A percentile compares a stretch with the other conserved stretches of the same genome.
phyloP scores from a whole-genome alignment of 108 stramenopile genomes.

The Aurantiochytrium sp. region DNA sequence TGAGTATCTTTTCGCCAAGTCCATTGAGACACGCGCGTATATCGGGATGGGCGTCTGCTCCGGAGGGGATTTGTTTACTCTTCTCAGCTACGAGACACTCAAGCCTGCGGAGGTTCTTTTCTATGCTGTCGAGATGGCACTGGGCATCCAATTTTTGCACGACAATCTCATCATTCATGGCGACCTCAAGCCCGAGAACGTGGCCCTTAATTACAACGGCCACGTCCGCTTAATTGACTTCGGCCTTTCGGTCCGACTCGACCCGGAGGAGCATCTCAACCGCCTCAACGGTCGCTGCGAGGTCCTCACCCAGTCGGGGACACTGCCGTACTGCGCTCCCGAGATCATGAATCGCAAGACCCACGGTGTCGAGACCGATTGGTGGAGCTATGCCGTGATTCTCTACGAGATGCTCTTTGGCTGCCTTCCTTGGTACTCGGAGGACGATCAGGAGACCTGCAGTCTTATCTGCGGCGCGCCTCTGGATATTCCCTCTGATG shows the following conservation, averaged over 20 bases:
- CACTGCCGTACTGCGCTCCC: slow-evolving; percentile 26
- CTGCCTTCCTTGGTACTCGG: slow-evolving; percentile 24
- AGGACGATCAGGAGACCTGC: slow-evolving; percentile 21
- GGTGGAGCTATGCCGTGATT: slow-evolving; percentile 20
- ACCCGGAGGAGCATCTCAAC: neutral
- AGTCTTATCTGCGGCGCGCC: neutral
- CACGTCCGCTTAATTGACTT: slow-evolving; percentile 21
- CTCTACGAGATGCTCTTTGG: slow-evolving; percentile 27
- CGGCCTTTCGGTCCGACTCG: neutral
- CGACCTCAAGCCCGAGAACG: slow-evolving; percentile 23
- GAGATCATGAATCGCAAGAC: neutral
- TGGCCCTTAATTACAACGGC: neutral
- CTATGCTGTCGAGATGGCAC: neutral
- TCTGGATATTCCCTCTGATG: neutral
- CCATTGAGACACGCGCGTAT: neutral
- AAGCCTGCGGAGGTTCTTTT: neutral
- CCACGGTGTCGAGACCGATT: slow-evolving; percentile 12
- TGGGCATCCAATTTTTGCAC: neutral
- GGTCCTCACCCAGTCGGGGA: slow-evolving; percentile 5
- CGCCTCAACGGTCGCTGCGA: neutral
- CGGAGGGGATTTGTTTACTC: neutral
- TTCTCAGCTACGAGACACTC: neutral
- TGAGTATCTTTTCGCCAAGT: neutral
- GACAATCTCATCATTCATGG: neutral
- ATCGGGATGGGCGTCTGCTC: slow-evolving; percentile 17